phyloP scores from a whole-genome alignment of 768 basidiomycete genomes.

The Ramaria sp. region DNA sequence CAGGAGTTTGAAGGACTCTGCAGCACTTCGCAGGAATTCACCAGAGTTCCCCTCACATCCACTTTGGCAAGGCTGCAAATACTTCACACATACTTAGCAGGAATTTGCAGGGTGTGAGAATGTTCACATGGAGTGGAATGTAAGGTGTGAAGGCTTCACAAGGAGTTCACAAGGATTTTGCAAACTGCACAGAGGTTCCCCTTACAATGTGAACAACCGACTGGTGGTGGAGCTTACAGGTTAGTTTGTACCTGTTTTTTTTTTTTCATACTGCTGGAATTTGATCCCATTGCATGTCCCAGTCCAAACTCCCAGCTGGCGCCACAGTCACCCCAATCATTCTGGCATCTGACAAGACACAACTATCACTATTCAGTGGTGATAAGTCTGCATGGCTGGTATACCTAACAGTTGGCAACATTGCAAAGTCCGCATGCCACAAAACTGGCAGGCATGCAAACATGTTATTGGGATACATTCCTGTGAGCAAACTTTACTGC shows the following conservation, averaged over 20 bases:
- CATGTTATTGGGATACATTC: constrained; percentile 22
- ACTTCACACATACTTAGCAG: too few species aligned
- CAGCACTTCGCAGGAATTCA: too few species aligned
- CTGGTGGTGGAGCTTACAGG: constrained; percentile 21
- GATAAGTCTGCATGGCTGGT: constrained; percentile 24
- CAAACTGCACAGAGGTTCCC: too few species aligned
- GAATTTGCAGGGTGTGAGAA: too few species aligned
- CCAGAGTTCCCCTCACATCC: too few species aligned
- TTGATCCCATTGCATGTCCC: constrained; percentile 9
- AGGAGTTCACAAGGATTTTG: too few species aligned
- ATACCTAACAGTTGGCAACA: constrained; percentile 23
- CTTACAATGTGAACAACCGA: too few species aligned
- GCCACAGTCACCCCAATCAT: constrained; percentile 7
- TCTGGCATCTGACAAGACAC: too few species aligned
- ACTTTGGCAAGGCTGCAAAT: too few species aligned
- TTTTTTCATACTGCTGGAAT: not conserved
- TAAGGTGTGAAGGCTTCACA: too few species aligned
- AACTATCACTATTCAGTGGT: constrained; percentile 14
- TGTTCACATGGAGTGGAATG: too few species aligned
- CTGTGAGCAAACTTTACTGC: constrained; percentile 7
- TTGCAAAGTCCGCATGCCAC: constrained; percentile 14
- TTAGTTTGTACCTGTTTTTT: constrained; percentile 12
- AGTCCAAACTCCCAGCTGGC: constrained; percentile 12
- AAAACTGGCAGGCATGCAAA: constrained; percentile 12
- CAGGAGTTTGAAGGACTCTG: too few species aligned